phyloP scores from a whole-genome alignment of 371 early-diverging fungal genomes.

The Mortierella sp. region DNA sequence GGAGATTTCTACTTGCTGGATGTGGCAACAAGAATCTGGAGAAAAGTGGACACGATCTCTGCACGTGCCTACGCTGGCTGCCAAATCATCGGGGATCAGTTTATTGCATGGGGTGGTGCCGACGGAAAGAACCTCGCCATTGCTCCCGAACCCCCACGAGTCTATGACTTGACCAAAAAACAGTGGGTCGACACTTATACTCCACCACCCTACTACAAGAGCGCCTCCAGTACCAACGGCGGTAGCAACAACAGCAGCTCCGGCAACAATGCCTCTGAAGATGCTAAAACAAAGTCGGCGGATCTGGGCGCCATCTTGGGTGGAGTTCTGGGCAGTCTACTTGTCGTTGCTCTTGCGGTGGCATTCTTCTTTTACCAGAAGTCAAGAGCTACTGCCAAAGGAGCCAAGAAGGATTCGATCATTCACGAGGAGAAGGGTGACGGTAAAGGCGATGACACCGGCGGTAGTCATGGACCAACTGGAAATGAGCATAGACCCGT shows the following conservation, averaged over 20 bases:
- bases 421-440: too few relatives aligned
- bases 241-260: too few relatives aligned
- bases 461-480: too few relatives aligned
- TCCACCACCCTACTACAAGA: not conserved
- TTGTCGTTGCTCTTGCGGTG: not conserved
- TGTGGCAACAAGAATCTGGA: conserved; percentile 13
- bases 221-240: not conserved
- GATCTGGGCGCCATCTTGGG: not conserved
- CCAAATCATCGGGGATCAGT: conserved; percentile 17
- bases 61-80: conserved; percentile 18
- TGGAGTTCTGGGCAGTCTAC: not conserved
- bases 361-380: not conserved
- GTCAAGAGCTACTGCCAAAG: too few relatives aligned
- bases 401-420: too few relatives aligned
- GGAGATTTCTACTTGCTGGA: conserved; percentile 17
- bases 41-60: not conserved
- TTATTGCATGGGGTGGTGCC: conserved; percentile 21
- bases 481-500: too few relatives aligned
- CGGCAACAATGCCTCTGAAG: too few relatives aligned
- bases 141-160: not conserved
- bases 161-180: conserved; percentile 6
- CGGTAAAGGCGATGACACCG: too few relatives aligned
- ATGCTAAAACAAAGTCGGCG: not conserved
- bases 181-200: conserved; percentile 7
- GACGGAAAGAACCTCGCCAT: not conserved